Conservation (phyloP, 1,284 basidiomycete species). For the Hymenochaete sp. region DNA sequence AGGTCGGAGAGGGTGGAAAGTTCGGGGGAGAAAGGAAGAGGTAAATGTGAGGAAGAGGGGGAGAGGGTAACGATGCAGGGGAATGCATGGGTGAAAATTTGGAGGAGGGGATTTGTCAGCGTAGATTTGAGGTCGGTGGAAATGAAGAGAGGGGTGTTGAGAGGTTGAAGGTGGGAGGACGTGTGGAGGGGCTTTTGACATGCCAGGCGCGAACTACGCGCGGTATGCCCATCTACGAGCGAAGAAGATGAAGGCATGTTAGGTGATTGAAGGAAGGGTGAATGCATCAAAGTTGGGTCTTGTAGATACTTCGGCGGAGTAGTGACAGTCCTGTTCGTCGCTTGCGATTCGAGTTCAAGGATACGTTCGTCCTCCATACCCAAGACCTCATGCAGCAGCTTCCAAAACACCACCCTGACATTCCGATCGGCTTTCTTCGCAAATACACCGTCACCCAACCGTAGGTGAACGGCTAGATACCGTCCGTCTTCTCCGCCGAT, state of each 20-base stretch:
- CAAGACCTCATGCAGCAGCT: slow-evolving; percentile 39
- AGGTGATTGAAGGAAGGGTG: neutral
- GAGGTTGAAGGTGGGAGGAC: slow-evolving; percentile 26
- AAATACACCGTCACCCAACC: slow-evolving; percentile 61
- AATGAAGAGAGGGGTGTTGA: slow-evolving; percentile 62
- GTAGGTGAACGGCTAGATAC: slow-evolving; percentile 59
- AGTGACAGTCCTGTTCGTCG: slow-evolving; percentile 17
- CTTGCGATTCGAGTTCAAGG: slow-evolving; percentile 30
- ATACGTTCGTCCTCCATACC: slow-evolving; percentile 32
- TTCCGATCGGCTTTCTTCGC: slow-evolving; percentile 33
- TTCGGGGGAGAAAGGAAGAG: slow-evolving; percentile 45
- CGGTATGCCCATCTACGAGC: slow-evolving; percentile 21
- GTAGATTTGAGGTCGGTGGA: slow-evolving; percentile 57
- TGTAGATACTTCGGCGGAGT: slow-evolving; percentile 17
- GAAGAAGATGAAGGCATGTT: slow-evolving; percentile 19
- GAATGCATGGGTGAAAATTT: slow-evolving; percentile 47
- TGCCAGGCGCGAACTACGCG: slow-evolving; percentile 20
- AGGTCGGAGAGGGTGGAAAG: slow-evolving; percentile 33
- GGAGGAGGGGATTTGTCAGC: slow-evolving; percentile 36
- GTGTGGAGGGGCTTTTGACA: slow-evolving; percentile 26
- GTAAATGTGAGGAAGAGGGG: no score
- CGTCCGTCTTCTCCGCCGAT: slow-evolving; percentile 35
- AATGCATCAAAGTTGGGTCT: slow-evolving; percentile 21
- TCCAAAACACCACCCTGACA: slow-evolving; percentile 47
- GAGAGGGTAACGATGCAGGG: slow-evolving; percentile 61